These are phyloP conservation scores for Yamadazyma atmosphaerica DNA, from an alignment of 1,139 yeast species.

Conservation along the genomic window DNA sequence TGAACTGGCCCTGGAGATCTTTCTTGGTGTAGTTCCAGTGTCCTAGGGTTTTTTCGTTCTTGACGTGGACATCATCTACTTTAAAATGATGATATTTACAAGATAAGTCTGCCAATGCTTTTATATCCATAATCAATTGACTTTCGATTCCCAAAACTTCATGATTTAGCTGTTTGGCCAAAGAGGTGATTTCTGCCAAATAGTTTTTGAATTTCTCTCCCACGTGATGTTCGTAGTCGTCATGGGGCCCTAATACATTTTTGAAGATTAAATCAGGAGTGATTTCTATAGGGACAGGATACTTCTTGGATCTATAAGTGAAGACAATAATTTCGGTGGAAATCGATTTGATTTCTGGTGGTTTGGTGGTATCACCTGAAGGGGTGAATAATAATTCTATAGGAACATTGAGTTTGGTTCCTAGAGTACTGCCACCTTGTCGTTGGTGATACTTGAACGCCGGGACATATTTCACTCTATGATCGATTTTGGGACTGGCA, in stretches of 20 bases:
- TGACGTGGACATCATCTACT: slow-evolving; percentile 14
- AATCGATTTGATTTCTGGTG: slow-evolving; percentile 34
- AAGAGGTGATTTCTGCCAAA: slow-evolving; percentile 25
- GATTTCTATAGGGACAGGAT: slow-evolving; percentile 42
- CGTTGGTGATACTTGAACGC: slow-evolving; percentile 23
- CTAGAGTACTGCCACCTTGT: slow-evolving; percentile 7
- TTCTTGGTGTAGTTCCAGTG: slow-evolving; percentile 7
- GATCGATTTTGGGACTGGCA: slow-evolving; percentile 34
- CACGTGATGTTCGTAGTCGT: slow-evolving; percentile 38
- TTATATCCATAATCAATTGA: slow-evolving; percentile 38
- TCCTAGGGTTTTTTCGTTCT: slow-evolving; percentile 7
- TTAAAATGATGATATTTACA: slow-evolving; percentile 32
- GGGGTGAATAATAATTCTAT: slow-evolving; percentile 32
- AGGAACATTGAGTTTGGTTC: slow-evolving; percentile 32
- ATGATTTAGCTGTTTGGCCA: slow-evolving; percentile 33
- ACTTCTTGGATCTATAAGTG: slow-evolving; percentile 38
- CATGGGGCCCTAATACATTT: slow-evolving; percentile 22
- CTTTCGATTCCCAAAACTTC: slow-evolving; percentile 38
- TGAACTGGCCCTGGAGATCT: slow-evolving; percentile 7
- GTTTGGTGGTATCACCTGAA: slow-evolving; percentile 11
- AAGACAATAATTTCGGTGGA: slow-evolving; percentile 36
- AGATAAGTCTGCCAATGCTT: slow-evolving; percentile 37
- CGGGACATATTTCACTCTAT: slow-evolving; percentile 33
- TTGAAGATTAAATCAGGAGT: slow-evolving; percentile 42
- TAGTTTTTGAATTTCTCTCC: slow-evolving; percentile 33